Conservation (phyloP, 768 basidiomycete species). For the Kwoniella mangroviensis region DNA sequence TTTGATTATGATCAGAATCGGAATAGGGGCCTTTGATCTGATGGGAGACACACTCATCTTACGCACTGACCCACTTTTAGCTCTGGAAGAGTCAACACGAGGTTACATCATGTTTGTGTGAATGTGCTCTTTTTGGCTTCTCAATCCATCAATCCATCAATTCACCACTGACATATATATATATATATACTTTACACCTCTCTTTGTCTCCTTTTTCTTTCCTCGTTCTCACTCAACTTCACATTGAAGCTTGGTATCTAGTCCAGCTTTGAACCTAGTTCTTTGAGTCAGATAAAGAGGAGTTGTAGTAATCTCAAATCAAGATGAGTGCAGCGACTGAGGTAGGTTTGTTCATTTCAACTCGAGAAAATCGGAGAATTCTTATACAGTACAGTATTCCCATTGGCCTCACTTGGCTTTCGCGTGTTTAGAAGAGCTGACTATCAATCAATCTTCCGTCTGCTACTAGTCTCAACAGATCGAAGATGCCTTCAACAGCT, state of each 20-base stretch:
- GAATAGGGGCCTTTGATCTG: background rate
- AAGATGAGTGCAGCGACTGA: background rate
- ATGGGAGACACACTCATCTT: background rate
- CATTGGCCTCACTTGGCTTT: too few relatives aligned
- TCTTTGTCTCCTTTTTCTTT: background rate
- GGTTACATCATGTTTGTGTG: background rate
- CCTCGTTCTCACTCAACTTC: background rate
- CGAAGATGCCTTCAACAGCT: background rate
- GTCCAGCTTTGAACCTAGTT: background rate
- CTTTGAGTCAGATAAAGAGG: background rate
- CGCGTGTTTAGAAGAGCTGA: too few relatives aligned
- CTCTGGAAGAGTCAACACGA: background rate
- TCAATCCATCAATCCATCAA: background rate
- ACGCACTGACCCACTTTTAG: background rate
- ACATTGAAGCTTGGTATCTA: background rate
- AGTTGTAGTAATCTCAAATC: background rate
- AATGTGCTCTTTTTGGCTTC: background rate
- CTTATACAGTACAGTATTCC: too few relatives aligned
- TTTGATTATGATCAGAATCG: too few relatives aligned
- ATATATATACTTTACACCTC: background rate
- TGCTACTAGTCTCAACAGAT: background rate
- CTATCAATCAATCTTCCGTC: too few relatives aligned
- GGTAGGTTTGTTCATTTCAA: too few relatives aligned
- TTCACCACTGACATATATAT: background rate
- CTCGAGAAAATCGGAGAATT: too few relatives aligned